Evolutionary conservation across 106 monocot genomes (phyloP).

Genomic region (Chionographis japonica): DNA sequence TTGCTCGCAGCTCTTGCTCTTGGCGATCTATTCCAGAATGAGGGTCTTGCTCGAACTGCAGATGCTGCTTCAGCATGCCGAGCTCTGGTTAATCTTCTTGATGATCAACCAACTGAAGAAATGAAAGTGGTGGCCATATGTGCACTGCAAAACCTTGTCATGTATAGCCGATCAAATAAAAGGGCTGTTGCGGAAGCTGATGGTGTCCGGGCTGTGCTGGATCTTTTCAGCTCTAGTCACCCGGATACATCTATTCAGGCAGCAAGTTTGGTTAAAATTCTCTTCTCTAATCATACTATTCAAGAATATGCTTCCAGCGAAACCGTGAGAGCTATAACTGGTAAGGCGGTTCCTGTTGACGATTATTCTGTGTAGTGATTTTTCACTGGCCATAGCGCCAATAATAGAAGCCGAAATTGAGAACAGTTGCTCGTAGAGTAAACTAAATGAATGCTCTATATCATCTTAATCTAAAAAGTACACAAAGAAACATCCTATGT

Average conservation of each 20-base stretch:
- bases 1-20: slow-evolving; percentile 86
- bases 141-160: slow-evolving; percentile 91
- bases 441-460: too few relatives aligned
- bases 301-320: slow-evolving; percentile 99
- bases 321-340: slow-evolving; percentile 93
- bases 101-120: slow-evolving; percentile 97
- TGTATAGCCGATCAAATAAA: slow-evolving; percentile 90
- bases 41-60: slow-evolving; percentile 70
- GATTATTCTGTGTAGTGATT: too few relatives aligned
- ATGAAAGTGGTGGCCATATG: slow-evolving; percentile 98
- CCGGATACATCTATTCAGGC: slow-evolving; percentile 97
- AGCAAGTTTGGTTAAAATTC: slow-evolving; percentile 94
- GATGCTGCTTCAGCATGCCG: slow-evolving; percentile 92
- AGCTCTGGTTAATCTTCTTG: slow-evolving; percentile 95
- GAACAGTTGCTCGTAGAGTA: too few relatives aligned
- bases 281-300: slow-evolving; percentile 90
- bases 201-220: slow-evolving; percentile 92
- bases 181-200: slow-evolving; percentile 99
- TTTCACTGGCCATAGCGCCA: too few relatives aligned
- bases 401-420: too few relatives aligned
- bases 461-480: too few relatives aligned
- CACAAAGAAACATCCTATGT: too few relatives aligned
- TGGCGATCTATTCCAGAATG: slow-evolving; percentile 97
- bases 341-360: slow-evolving; percentile 26
- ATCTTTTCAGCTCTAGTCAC: slow-evolving; percentile 75